Base-by-base conservation (phyloP, 176 grass and related monocot species). In the Typha latifolia region DNA sequence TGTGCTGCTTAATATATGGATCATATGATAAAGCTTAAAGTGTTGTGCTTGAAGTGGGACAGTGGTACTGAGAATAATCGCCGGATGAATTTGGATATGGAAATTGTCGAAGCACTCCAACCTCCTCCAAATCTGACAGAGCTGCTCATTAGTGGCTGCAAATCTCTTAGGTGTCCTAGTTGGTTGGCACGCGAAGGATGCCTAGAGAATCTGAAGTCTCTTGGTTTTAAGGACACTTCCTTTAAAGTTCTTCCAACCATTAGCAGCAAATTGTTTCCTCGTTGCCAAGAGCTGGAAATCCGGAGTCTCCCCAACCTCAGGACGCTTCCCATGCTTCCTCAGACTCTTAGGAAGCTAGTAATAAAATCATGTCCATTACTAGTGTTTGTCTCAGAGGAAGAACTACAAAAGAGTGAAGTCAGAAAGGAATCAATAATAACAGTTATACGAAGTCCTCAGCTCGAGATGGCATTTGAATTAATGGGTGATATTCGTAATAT, bases 51-150 rank as follows among this genome's bases (percentile, higher is more conserved):
- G 1, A 27, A 32, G 21, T 77, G 80, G 32, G 5, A 5, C 1
- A 43, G 37, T 10, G 10, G 29, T 72, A 59, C 4, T 14, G 53
- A 63, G 18, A 27, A 22, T 71, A 56, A 3, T 26, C 24, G 24
- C 27, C 47, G 49, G 19, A 19, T 51, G 15, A 62, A 53, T 64
- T 18, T 57, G 49, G 67, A 76, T 34, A 20, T 9, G 15, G 66
- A 82, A 57, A 31, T 71, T 34, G 22, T 82, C 12, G 66, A 77
- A 34, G 20, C 67, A n/a, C 61, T 82, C 15, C 59, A 48, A 24
- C 67, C 67, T 43, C 80, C 66, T 51, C 49, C 49, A 16, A 50
- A 76, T 24, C 53, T 82, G 5, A 76, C 67, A 49, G 14, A 18
- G 2, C 66, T 82, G 16, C 77, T 16, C 64, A 47, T n/a, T n/a